Base-by-base conservation (phyloP, 345 rosid species). In the Adansonia digitata region DNA sequence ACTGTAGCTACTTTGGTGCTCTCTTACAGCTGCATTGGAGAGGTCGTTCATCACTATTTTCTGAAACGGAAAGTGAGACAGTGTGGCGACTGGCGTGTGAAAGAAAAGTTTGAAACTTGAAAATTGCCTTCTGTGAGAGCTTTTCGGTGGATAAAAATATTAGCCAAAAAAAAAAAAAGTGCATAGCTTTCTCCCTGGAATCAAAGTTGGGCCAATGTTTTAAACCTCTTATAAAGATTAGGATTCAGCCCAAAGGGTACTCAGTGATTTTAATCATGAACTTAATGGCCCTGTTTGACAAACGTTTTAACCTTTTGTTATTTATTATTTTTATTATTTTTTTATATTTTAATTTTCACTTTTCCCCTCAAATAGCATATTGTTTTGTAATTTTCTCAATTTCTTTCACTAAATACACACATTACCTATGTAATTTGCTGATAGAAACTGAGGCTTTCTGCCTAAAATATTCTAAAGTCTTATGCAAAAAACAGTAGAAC, bases 1-100 rank as follows among this genome's bases (percentile, higher is more conserved):
- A 22, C 71, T 49, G 69, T 57, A 67, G 24, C 69, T 31, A 0
- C 9, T 77, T 45, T 77, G 84, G 39, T 83, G 78, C 45, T 83
- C 84, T 75, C 77, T 80, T 69, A 71, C 24, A 65, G 74, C 82
- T 27, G 53, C 86, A 65, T 62, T 77, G 42, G 86, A 85, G 66
- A 85, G 86, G 81, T 87, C 81, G 84, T 85, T 87, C 90, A 87
- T 87, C 71, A 77, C 86, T 86, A 17, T 55, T 72, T 53, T 18
- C 77, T n/a, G 55, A 72, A 55, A 40, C 12, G 14, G 43, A 56
- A 65, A 40, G 40, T 52, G 2, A 56, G 35, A 22, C 17, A 5
- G 24, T 5, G 7, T 22, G 7, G 71, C 6, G 53, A 13, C 2
- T 43, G 60, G 26, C 24, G 11, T 11, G 34, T 22, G 17, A 24